A percentile compares a stretch with the other conserved stretches of the same genome.
Evolutionary conservation across 768 basidiomycete genomes (phyloP).

Genomic region (Saitozyma podzolica): DNA sequence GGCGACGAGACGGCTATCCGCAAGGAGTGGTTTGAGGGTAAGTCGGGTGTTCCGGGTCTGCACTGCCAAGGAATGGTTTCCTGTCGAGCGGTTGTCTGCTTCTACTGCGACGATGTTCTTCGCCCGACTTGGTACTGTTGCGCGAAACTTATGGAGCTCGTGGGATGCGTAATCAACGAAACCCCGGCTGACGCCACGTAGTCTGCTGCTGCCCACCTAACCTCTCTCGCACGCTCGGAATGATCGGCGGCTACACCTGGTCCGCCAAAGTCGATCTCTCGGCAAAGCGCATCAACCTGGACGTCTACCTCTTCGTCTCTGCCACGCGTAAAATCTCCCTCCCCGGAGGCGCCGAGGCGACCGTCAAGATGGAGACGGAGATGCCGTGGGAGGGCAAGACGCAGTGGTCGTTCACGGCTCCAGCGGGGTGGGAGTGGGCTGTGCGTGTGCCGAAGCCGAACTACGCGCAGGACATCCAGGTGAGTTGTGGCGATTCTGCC

Average conservation of each 20-base stretch:
- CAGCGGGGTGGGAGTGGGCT: slow-evolving; percentile 22
- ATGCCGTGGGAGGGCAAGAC: slow-evolving; percentile 33
- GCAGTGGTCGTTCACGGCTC: slow-evolving; percentile 15
- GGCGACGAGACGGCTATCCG: slow-evolving; percentile 26
- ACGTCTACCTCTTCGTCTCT: slow-evolving; percentile 29
- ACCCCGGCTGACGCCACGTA: slow-evolving; percentile 2
- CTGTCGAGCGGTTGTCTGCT: neutral
- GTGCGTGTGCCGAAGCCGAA: slow-evolving; percentile 18
- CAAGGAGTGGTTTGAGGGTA: slow-evolving; percentile 30
- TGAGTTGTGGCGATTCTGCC: neutral
- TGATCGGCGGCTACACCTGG: slow-evolving; percentile 36
- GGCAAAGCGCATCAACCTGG: slow-evolving; percentile 13
- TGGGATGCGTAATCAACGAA: too few species aligned
- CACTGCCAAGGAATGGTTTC: too few species aligned
- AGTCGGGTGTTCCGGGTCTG: neutral
- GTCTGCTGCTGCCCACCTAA: slow-evolving; percentile 38
- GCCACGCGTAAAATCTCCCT: slow-evolving; percentile 21
- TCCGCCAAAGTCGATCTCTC: slow-evolving; percentile 12
- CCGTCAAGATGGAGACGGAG: slow-evolving; percentile 17
- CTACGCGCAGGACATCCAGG: slow-evolving; percentile 23
- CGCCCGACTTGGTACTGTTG: too few species aligned
- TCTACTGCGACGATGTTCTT: neutral
- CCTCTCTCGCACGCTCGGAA: slow-evolving; percentile 29
- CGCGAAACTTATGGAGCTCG: too few species aligned
- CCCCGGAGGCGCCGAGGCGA: slow-evolving; percentile 15